phyloP scores from a whole-genome alignment of 208 protist genomes.

The Trypanosoma vivax region DNA sequence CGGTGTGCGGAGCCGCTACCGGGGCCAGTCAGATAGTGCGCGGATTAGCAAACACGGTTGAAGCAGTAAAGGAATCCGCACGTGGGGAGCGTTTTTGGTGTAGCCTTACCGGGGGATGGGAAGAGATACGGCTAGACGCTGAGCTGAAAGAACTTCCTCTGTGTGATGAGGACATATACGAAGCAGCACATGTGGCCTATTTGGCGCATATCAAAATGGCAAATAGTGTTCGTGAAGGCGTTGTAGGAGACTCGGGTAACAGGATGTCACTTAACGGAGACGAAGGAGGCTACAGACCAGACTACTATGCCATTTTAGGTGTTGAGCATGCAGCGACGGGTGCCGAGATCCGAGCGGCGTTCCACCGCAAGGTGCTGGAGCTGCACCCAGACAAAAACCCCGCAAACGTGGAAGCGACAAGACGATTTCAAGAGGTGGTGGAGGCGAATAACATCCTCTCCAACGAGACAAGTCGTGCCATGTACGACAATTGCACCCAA shows the following conservation, averaged over 20 bases:
- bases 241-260: not conserved
- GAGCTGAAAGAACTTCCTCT: constrained; percentile 28
- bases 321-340: constrained; percentile 33
- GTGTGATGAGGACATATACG: constrained; percentile 42
- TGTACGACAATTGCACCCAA: constrained; percentile 50
- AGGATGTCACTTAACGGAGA: not conserved
- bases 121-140: constrained; percentile 27
- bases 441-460: constrained; percentile 67
- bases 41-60: constrained; percentile 35
- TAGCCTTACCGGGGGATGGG: constrained; percentile 31
- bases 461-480: constrained; percentile 28
- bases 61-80: constrained; percentile 25
- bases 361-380: constrained; percentile 40
- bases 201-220: not conserved
- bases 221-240: not conserved
- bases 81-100: constrained; percentile 44
- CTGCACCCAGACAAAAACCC: constrained; percentile 76
- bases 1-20: constrained; percentile 25
- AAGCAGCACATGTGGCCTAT: constrained; percentile 18
- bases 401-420: constrained; percentile 28
- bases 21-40: constrained; percentile 29
- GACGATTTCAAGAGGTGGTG: constrained; percentile 48
- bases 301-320: constrained; percentile 50
- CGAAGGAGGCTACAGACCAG: not conserved
- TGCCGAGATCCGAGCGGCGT: constrained; percentile 52